phyloP scores from a whole-genome alignment of 2,329 filamentous ascomycete species.

The Penicillium psychrosexuale region DNA sequence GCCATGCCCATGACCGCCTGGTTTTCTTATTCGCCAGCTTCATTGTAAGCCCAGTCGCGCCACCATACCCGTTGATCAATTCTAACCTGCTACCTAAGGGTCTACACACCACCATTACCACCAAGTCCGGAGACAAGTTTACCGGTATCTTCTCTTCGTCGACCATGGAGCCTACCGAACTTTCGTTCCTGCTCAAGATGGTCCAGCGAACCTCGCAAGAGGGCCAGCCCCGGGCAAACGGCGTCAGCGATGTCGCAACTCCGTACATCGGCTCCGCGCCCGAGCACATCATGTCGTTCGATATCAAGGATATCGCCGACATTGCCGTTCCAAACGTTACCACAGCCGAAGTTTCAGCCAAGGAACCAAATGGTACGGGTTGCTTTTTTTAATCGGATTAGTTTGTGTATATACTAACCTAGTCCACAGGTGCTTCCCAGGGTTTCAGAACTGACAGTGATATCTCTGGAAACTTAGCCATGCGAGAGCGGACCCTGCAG shows the following conservation, averaged over 20 bases:
- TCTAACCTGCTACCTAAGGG: slow-evolving; percentile 49
- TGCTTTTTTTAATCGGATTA: not conserved
- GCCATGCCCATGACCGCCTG: slow-evolving; percentile 59
- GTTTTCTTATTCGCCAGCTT: slow-evolving; percentile 58
- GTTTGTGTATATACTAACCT: slow-evolving; percentile 1
- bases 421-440: slow-evolving; percentile 54
- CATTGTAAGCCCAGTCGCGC: slow-evolving; percentile 49
- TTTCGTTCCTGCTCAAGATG: slow-evolving; percentile 64
- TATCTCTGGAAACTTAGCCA: slow-evolving; percentile 71
- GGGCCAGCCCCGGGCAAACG: slow-evolving; percentile 40
- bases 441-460: slow-evolving; percentile 83
- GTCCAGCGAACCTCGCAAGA: slow-evolving; percentile 51
- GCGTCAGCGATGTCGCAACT: slow-evolving; percentile 39
- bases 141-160: slow-evolving; percentile 60
- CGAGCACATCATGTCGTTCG: slow-evolving; percentile 57
- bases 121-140: slow-evolving; percentile 60
- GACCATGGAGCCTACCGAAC: slow-evolving; percentile 51
- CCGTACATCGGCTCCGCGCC: slow-evolving; percentile 44
- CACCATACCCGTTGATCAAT: slow-evolving; percentile 15
- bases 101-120: slow-evolving; percentile 53
- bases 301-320: slow-evolving; percentile 59
- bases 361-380: slow-evolving; percentile 56
- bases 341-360: slow-evolving; percentile 50
- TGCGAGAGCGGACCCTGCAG: slow-evolving; percentile 72
- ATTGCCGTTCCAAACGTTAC: slow-evolving; percentile 54